Evolutionary conservation across 257 asterid species (phyloP).

Genomic region (Petunia axillaris): DNA sequence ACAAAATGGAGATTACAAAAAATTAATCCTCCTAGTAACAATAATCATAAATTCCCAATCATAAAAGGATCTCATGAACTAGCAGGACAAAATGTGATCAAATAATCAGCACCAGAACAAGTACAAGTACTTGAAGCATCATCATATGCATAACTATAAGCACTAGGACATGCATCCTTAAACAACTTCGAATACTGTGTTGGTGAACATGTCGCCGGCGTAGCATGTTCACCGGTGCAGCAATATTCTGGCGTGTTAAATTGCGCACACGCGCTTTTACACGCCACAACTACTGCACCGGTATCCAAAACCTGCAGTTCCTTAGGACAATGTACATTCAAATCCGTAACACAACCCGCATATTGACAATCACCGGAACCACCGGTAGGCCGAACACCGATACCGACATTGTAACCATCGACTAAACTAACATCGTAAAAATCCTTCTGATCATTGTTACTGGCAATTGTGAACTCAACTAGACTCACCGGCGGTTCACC

Average conservation of each 20-base stretch:
- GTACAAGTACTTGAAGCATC: slow-evolving; percentile 79
- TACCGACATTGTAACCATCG: slow-evolving; percentile 79
- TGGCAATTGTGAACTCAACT: slow-evolving; percentile 73
- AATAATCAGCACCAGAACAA: slow-evolving; percentile 66
- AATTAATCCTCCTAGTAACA: neutral
- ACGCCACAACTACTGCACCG: slow-evolving; percentile 70
- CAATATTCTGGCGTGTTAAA: slow-evolving; percentile 67
- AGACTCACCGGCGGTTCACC: slow-evolving; percentile 76
- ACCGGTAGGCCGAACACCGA: slow-evolving; percentile 57
- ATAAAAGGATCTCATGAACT: neutral
- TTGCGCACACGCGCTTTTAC: slow-evolving; percentile 79
- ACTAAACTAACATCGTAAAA: slow-evolving; percentile 92
- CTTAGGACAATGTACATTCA: slow-evolving; percentile 55
- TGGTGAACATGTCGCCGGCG: slow-evolving; percentile 73
- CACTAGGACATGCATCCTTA: slow-evolving; percentile 83
- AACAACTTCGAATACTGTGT: slow-evolving; percentile 65
- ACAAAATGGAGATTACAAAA: neutral
- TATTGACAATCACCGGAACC: slow-evolving; percentile 68
- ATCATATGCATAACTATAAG: slow-evolving; percentile 94
- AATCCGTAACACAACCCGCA: slow-evolving; percentile 67
- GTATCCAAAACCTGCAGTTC: slow-evolving; percentile 54
- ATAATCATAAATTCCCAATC: neutral
- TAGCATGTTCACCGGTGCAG: slow-evolving; percentile 75
- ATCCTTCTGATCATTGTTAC: slow-evolving; percentile 41
- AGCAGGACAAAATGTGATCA: slow-evolving; percentile 81